Evolutionary conservation across 2,329 filamentous ascomycete genomes (phyloP).

Genomic region (Fonsecaea erecta): DNA sequence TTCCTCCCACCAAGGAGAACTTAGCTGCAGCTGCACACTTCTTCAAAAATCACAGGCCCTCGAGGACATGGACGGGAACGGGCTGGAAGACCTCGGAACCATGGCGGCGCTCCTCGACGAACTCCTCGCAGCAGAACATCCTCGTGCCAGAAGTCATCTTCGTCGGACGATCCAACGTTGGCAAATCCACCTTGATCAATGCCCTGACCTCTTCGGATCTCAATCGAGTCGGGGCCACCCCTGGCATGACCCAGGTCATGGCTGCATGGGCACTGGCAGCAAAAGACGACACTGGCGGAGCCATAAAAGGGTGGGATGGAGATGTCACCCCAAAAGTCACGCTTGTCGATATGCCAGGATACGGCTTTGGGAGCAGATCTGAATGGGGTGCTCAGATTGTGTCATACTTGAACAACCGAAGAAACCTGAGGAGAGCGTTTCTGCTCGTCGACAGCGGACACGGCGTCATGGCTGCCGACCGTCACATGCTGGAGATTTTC

Average conservation of each 20-base stretch:
- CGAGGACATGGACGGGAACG: conserved; percentile 64
- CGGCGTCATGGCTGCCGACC: conserved; percentile 66
- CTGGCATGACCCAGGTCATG: conserved; percentile 67
- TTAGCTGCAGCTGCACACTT: conserved; percentile 48
- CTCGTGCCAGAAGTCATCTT: conserved; percentile 65
- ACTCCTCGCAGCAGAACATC: conserved; percentile 46
- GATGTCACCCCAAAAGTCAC: conserved; percentile 54
- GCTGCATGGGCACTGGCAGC: conserved; percentile 67
- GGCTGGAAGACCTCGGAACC: conserved; percentile 56
- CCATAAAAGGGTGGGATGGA: conserved; percentile 38
- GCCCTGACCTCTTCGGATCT: conserved; percentile 56
- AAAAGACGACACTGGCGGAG: conserved; percentile 42
- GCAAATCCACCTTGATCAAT: conserved; percentile 71
- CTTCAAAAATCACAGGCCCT: conserved; percentile 54
- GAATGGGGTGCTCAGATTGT: conserved; percentile 71
- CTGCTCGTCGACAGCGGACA: conserved; percentile 67
- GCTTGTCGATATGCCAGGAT: conserved; percentile 73
- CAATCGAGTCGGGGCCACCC: conserved; percentile 47
- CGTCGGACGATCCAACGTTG: conserved; percentile 71
- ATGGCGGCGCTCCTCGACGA: conserved; percentile 40
- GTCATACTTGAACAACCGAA: conserved; percentile 67
- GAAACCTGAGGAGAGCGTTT: conserved; percentile 67
- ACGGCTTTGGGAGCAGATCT: conserved; percentile 64
- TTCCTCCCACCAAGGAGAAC: conserved; percentile 50
- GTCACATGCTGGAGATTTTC: conserved; percentile 61